Base-by-base conservation (phyloP, 2,329 filamentous ascomycete species). In the Juglanconis juglandina region DNA sequence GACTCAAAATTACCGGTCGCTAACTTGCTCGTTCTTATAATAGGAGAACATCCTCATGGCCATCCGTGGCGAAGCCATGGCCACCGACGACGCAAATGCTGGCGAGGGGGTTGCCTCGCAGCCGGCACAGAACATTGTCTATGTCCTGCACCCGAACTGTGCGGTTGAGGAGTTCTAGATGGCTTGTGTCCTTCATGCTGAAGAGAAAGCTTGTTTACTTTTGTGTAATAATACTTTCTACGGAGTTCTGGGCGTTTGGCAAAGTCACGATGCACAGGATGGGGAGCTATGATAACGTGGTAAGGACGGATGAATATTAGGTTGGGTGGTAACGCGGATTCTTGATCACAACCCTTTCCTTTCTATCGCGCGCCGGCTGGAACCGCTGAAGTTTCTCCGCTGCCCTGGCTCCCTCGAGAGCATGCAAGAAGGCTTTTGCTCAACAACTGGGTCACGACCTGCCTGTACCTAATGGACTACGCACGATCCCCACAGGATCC, bases 111-210 rank as follows among this genome's bases (percentile, higher is more conserved):
- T 73, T 51, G 76, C 81, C 30, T 73, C 77, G 14, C 68, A 74
- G 17, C 68, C 75, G 30, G 72, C 71, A 10, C 77, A 77, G 65
- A 80, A 79, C 69, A 79, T 90, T 4, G 83, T 95, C 56, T 99
- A 97, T 72, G 90, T 97, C 33, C 72, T 99, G 66, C 95, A 99
- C 77, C 95, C 95, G 61, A 98, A 98, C 76, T 96, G 91, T 71
- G 91, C 90, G 0, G 81, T 96, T 9, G 93, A 96, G 65, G 83
- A 86, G 63, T 73, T 75, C 50, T 82, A 48, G 68, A 71, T 34
- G 44, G n/a, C 47, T 41, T 53, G 17, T 24, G 10, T 13, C 11
- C 37, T 39, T 39, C 7, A 13, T 42, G 11, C n/a, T 13, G 41
- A 42, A 24, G 24, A 24, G 24, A 24, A 24, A 24, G 24, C 24